These are phyloP conservation scores for Rugosomyces carneus DNA, from an alignment of 1,284 basidiomycete species.

Conservation along the genomic window DNA sequence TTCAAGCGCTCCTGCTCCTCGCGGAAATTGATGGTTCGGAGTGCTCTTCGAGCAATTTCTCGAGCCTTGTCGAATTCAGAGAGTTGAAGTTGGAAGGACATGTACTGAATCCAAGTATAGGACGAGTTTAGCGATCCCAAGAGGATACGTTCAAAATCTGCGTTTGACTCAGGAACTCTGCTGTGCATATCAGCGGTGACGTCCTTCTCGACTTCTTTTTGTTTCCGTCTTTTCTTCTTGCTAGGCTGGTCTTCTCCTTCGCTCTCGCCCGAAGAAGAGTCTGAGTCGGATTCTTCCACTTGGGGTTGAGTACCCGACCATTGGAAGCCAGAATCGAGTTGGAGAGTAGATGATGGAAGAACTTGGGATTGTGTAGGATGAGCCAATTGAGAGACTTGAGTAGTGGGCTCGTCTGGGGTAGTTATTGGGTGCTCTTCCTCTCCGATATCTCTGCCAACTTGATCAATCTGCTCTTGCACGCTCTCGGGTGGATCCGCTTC, in stretches of 20 bases:
- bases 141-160: slow-evolving; percentile 92
- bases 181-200: slow-evolving; percentile 82
- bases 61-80: slow-evolving; percentile 95
- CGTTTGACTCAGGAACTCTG: slow-evolving; percentile 82
- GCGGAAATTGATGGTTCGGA: slow-evolving; percentile 88
- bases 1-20: slow-evolving; percentile 97
- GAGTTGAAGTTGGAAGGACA: slow-evolving; percentile 96
- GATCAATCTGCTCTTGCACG: slow-evolving; percentile 15
- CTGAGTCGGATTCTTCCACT: slow-evolving; percentile 28
- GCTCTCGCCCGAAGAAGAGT: slow-evolving; percentile 40
- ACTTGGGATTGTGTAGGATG: slow-evolving; percentile 7
- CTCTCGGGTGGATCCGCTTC: slow-evolving; percentile 22
- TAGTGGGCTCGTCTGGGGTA: slow-evolving; percentile 32
- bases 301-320: slow-evolving; percentile 47
- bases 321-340: slow-evolving; percentile 59
- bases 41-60: slow-evolving; percentile 78
- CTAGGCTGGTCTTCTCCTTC: slow-evolving; percentile 42
- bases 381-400: slow-evolving; percentile 22
- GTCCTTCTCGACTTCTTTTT: slow-evolving; percentile 74
- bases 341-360: slow-evolving; percentile 31
- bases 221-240: slow-evolving; percentile 62
- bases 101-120: slow-evolving; percentile 98
- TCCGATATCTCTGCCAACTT: slow-evolving; percentile 21
- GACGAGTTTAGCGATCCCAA: slow-evolving; percentile 97
- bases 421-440: slow-evolving; percentile 36